Percentiles rank a stretch among this genome's conserved stretches.
Evolutionary conservation across 257 asterid genomes (phyloP).

Genomic region (Scutellaria barbata): DNA sequence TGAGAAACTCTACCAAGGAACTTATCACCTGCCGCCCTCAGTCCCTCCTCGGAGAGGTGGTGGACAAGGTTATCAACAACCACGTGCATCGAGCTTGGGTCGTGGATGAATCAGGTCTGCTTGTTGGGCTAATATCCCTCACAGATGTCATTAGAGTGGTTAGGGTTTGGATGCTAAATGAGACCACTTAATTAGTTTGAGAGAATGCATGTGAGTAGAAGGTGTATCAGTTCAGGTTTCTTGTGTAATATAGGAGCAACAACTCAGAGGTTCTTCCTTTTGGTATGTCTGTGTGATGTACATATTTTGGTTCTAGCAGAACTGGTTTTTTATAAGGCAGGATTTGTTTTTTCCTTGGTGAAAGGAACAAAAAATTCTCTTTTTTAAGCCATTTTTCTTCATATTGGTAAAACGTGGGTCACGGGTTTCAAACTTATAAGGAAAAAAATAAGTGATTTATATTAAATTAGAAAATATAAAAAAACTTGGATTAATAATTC

Average conservation of each 20-base stretch:
- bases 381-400: too few species aligned
- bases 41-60: slow-evolving; percentile 62
- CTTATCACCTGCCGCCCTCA: slow-evolving; percentile 57
- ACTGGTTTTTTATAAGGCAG: too few species aligned
- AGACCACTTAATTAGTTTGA: slow-evolving; percentile 29
- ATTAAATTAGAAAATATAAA: too few species aligned
- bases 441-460: too few species aligned
- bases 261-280: neutral
- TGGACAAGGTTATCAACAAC: slow-evolving; percentile 63
- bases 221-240: neutral
- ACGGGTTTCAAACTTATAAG: too few species aligned
- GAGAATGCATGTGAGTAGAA: neutral
- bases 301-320: slow-evolving; percentile 5
- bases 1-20: slow-evolving; percentile 55
- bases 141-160: slow-evolving; percentile 62
- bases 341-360: too few species aligned
- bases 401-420: too few species aligned
- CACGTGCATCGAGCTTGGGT: slow-evolving; percentile 89
- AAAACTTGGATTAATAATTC: too few species aligned
- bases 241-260: neutral
- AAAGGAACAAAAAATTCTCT: too few species aligned
- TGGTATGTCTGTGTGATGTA: neutral
- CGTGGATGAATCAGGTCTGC: slow-evolving; percentile 53
- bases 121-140: slow-evolving; percentile 66
- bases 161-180: slow-evolving; percentile 63